Base-by-base conservation (phyloP, 352 stramenopile genomes). In the Phytopythium kandeliae region DNA sequence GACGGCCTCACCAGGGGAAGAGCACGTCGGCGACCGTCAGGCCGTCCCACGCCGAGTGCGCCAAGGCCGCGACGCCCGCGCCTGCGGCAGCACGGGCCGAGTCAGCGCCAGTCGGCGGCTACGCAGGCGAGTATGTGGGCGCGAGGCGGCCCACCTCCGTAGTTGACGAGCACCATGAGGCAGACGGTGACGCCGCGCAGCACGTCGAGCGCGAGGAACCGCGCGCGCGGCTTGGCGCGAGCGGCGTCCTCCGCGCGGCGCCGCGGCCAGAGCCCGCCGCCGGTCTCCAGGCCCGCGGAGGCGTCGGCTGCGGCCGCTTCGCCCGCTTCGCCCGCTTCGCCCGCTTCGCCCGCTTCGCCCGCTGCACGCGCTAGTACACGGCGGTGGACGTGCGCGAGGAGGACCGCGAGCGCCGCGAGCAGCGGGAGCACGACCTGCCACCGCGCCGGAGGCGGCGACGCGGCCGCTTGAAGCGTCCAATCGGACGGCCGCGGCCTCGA, bases 131-230 rank as follows among this genome's bases (percentile, higher is more conserved):
- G 28, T 4, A 31, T 4, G 28, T 10, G 28, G 28, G 9, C 4
- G 4, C 28, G 28, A 31, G 28, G 28, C 28, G 4, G 9, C 28
- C 5, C 21, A 73, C 70, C 83, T 53, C 85, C 85, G 56, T 95
- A 93, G 50, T 96, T 96, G 46, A 90, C 79, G 57, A 96, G 95
- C 16, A 96, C 71, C 85, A 96, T 95, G 30, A 84, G 35, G 49
- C 65, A 74, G 48, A 96, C 69, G 11, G 79, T 87, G 28, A 86
- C 11, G 4, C 85, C 85, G 17, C 85, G 83, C 48, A 95, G 91
- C 13, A 67, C 68, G 43, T 96, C 85, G 16, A 95, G 51, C 11
- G 52, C 63, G 13, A 44, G 30, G 46, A 74, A 69, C 1, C 85
- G 75, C 28, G 28, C 28, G 28, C 28, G 28, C n/a, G n/a, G n/a